Evolutionary conservation across 345 rosid species (phyloP).

Genomic region (Eutrema yunnanense): DNA sequence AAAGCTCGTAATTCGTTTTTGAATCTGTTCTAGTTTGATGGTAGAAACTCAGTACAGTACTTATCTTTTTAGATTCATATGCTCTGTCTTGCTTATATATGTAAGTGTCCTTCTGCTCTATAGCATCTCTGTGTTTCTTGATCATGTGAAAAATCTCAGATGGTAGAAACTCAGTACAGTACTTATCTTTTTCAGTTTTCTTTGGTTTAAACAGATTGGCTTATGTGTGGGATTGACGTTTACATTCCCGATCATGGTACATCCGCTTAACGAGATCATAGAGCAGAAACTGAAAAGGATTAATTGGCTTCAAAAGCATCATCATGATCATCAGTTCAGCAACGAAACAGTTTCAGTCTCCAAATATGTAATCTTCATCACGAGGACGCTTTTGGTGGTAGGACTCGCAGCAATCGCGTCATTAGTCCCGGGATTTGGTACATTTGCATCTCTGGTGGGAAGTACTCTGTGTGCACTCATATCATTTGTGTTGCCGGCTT

Average conservation of each 20-base stretch:
- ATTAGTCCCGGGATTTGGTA: slow-evolving; percentile 67
- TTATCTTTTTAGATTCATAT: no score
- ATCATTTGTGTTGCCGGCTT: slow-evolving; percentile 79
- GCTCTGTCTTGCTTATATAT: background rate
- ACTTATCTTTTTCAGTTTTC: background rate
- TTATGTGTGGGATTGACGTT: slow-evolving; percentile 77
- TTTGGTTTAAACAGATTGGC: slow-evolving; percentile 53
- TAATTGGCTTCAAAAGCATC: slow-evolving; percentile 39
- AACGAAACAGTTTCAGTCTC: slow-evolving; percentile 35
- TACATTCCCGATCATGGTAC: slow-evolving; percentile 86
- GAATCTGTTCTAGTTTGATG: background rate
- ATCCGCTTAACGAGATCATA: slow-evolving; percentile 76
- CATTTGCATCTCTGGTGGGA: slow-evolving; percentile 68
- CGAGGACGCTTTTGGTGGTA: slow-evolving; percentile 51
- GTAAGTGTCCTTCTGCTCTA: background rate
- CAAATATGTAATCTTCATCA: slow-evolving; percentile 30
- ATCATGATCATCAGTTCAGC: background rate
- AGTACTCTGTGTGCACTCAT: slow-evolving; percentile 72
- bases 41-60: background rate
- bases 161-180: background rate
- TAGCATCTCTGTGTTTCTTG: background rate
- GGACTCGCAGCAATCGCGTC: slow-evolving; percentile 62
- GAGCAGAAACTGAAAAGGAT: slow-evolving; percentile 58
- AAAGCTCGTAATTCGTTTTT: background rate
- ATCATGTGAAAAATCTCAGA: background rate